phyloP scores from a whole-genome alignment of 2,329 filamentous ascomycete species.

The Aspergillus luchuensis region DNA sequence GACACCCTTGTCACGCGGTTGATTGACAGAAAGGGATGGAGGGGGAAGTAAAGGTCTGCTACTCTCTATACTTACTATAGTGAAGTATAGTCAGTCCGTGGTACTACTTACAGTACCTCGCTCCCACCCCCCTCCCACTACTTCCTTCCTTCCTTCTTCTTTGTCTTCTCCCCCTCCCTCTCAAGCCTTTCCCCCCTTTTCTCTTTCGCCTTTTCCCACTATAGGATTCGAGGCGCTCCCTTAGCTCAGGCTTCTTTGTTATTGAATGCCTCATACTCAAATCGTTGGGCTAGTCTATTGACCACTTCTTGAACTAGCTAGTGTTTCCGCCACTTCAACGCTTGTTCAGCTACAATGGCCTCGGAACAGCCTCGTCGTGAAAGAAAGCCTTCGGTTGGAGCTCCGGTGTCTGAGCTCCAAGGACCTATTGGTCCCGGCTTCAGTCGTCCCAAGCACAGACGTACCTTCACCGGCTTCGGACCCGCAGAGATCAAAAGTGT shows the following conservation, averaged over 20 bases:
- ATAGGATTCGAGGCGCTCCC: no score
- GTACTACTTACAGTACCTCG: background rate
- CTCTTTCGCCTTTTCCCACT: background rate
- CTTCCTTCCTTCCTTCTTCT: slow-evolving; percentile 17
- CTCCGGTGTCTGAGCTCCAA: slow-evolving; percentile 82
- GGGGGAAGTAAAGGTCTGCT: background rate
- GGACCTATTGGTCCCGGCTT: slow-evolving; percentile 85
- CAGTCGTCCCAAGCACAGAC: slow-evolving; percentile 90
- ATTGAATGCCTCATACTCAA: background rate
- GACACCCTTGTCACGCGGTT: slow-evolving; percentile 15
- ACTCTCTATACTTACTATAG: background rate
- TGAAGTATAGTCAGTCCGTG: background rate
- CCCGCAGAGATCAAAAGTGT: slow-evolving; percentile 89
- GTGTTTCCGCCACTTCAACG: background rate
- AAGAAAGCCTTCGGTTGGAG: slow-evolving; percentile 77
- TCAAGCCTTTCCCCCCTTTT: background rate
- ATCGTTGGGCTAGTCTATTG: background rate
- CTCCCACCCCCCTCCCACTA: background rate
- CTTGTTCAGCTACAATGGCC: slow-evolving; percentile 23
- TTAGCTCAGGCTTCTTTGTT: background rate
- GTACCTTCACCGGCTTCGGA: slow-evolving; percentile 93
- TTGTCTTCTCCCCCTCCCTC: slow-evolving; percentile 1
- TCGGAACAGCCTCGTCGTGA: slow-evolving; percentile 54
- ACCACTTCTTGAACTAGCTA: background rate
- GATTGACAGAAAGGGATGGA: no score